Percentiles rank a stretch among this genome's conserved stretches.
Conservation (phyloP, 1,139 yeast species). For the Debaryomycetaceae sp. region DNA sequence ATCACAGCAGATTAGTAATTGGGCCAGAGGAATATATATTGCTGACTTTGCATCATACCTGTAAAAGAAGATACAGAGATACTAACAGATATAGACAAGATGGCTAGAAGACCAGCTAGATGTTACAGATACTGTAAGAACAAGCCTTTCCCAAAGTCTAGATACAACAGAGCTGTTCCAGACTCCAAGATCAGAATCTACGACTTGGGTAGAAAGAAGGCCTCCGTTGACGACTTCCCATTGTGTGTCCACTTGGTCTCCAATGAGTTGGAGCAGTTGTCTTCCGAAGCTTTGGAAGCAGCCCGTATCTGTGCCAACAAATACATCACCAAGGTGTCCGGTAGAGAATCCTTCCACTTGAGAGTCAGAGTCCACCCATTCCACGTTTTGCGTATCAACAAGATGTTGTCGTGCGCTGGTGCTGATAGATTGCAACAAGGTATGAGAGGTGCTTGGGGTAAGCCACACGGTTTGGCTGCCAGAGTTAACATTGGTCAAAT, state of each 20-base stretch:
- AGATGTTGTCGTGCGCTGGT: constrained; percentile 99
- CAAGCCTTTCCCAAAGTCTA: constrained; percentile 99
- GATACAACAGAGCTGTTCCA: constrained; percentile 99
- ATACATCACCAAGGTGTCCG: constrained; percentile 95
- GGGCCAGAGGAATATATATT: too few relatives aligned
- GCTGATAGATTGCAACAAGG: constrained; percentile 99
- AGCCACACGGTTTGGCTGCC: constrained; percentile 99
- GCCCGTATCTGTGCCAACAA: constrained; percentile 99
- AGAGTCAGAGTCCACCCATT: constrained; percentile 99
- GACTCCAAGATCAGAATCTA: constrained; percentile 98
- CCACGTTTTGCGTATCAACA: constrained; percentile 99
- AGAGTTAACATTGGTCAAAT: constrained; percentile 99
- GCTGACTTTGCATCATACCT: too few relatives aligned
- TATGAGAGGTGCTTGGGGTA: constrained; percentile 99
- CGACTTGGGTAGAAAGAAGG: constrained; percentile 99
- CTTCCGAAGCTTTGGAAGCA: constrained; percentile 99
- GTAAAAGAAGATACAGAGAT: constrained; percentile 3
- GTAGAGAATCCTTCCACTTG: constrained; percentile 99
- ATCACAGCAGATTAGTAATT: too few relatives aligned
- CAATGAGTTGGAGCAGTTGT: constrained; percentile 98
- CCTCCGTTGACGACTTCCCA: constrained; percentile 99
- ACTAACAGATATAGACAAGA: constrained; percentile 54
- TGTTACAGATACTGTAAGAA: constrained; percentile 99
- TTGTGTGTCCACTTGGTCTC: constrained; percentile 98
- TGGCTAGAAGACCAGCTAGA: constrained; percentile 99